Percentiles rank a stretch among this genome's conserved stretches.
phyloP scores from a whole-genome alignment of 2,329 filamentous ascomycete species.

The Colletotrichum sp. region DNA sequence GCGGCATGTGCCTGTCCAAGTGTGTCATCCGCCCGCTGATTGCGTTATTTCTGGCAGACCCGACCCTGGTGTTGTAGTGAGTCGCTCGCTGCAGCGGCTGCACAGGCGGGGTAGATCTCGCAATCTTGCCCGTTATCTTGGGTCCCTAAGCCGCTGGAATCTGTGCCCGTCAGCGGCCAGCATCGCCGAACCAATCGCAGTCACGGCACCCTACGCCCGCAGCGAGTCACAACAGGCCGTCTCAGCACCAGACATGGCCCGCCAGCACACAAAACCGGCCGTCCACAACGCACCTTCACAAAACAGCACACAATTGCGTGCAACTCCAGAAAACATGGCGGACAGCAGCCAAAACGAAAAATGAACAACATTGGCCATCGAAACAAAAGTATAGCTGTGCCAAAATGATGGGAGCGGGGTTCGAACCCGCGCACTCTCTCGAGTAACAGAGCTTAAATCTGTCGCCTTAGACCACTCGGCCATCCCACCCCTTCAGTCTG shows the following conservation, averaged over 20 bases:
- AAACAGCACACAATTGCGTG: background rate
- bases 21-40: constrained; percentile 8
- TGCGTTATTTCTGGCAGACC: constrained; percentile 15
- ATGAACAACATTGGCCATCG: background rate
- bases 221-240: background rate
- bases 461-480: constrained; percentile 22
- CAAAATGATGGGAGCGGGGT: constrained; percentile 17
- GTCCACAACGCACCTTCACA: background rate
- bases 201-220: background rate
- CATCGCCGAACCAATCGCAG: background rate
- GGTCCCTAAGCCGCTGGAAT: background rate
- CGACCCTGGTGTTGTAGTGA: background rate
- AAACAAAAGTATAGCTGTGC: background rate
- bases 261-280: background rate
- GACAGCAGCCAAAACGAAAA: background rate
- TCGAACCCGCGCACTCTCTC: constrained; percentile 20
- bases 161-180: background rate
- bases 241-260: background rate
- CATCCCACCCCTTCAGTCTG: constrained; percentile 4
- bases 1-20: background rate
- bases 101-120: background rate
- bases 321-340: background rate
- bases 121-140: background rate
- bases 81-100: background rate
- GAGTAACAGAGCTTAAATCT: constrained; percentile 22